These are phyloP conservation scores for Leishmania arabica DNA, from an alignment of 208 protist species.

Conservation along the genomic window DNA sequence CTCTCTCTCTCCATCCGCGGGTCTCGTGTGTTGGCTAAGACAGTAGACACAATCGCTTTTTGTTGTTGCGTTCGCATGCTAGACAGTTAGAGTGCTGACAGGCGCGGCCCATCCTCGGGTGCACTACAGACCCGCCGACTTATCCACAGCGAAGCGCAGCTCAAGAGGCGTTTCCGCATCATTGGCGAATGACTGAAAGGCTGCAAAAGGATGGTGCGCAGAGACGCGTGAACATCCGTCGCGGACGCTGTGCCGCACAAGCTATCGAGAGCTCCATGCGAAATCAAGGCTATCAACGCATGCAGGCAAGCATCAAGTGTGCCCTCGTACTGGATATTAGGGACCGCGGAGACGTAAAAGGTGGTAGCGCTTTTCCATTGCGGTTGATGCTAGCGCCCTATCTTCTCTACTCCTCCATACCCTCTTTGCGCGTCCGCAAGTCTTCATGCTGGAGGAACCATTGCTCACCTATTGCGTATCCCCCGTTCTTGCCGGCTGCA, in stretches of 20 bases:
- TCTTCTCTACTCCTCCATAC: neutral
- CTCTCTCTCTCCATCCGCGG: neutral
- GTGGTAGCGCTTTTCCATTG: neutral
- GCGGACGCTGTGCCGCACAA: neutral
- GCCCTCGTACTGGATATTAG: neutral
- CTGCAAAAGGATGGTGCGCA: neutral
- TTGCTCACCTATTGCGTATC: neutral
- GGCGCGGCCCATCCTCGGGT: neutral
- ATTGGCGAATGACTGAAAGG: neutral
- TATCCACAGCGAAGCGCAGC: neutral
- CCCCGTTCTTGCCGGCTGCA: no score
- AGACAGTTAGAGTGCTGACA: neutral
- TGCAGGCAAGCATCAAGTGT: neutral
- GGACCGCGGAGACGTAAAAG: neutral
- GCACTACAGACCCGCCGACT: neutral
- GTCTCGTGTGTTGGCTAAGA: neutral
- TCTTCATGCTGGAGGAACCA: neutral
- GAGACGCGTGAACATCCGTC: neutral
- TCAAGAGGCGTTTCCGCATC: neutral
- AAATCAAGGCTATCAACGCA: neutral
- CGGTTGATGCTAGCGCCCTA: neutral
- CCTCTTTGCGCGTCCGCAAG: neutral
- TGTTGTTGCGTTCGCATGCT: constrained; percentile 13
- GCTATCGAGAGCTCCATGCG: neutral
- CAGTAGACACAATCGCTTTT: neutral